Evolutionary conservation across 306 rosid genomes (phyloP), one percentile per base, ranked within the genome.

Genomic region (Morella rubra): DNA sequence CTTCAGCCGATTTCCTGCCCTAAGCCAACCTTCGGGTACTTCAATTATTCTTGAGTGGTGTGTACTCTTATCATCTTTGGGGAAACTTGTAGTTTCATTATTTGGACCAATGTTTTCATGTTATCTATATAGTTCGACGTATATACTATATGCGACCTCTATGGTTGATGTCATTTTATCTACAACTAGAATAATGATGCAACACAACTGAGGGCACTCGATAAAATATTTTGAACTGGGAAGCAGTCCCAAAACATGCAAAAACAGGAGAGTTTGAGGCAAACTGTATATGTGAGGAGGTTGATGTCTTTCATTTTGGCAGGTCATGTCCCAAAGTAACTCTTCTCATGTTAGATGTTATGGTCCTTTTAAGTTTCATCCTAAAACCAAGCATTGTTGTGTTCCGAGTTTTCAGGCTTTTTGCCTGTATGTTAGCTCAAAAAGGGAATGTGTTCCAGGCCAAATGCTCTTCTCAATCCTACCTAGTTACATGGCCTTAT

Each of bases 1-100:
- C n/a, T 49, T 73, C 24, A 7, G 15, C 71, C 22, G 7, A 41
- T 65, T 65, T 65, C 53, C n/a, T 47, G 41, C 65, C 15, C 79
- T 73, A 49, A 13, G 62, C 59, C 73, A 47, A 56, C 73, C 79
- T 44, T 40, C 7, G 40, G 24, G 45, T 52, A 14, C 54, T 8
- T 14, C 5, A 27, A 32, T 61, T 12, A 61, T 2, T 6, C 37
- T 8, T 8, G 32, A 32, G 37, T 2, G 44, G 27, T 61, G 68
- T 8, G 6, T 5, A 27, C 68, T 61, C 19, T 61, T 61, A 32
- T 55, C 27, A 55, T 32, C 10, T 27, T 59, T 59, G 2, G 7
- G 65, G 13, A 22, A 22, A 59, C 65, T 22, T 32, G 37, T 32
- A 32, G 37, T 32, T 32, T 3, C 37, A 4, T 2, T 62, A 32